Percentiles rank a stretch among this genome's conserved stretches.
Evolutionary conservation across 192 early-diverging fungal genomes (phyloP).

Genomic region (Backusella psychrophila): DNA sequence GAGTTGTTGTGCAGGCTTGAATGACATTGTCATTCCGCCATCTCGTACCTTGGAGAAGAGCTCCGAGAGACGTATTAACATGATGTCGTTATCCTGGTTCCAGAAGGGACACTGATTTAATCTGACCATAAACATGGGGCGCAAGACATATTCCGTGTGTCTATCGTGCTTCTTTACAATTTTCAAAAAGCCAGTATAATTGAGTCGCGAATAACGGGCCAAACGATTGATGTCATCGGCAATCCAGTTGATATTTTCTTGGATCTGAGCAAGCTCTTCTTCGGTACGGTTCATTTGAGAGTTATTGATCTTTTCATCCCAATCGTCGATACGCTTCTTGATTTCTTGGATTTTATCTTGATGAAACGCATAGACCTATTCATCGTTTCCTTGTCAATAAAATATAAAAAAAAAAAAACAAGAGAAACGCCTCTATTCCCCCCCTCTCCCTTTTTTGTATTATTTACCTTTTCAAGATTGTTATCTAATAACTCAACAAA

Average conservation of each 20-base stretch:
- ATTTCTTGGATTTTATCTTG: slow-evolving; percentile 74
- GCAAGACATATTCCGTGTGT: slow-evolving; percentile 74
- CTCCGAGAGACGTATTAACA: slow-evolving; percentile 82
- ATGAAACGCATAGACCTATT: slow-evolving; percentile 68
- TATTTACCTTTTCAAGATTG: slow-evolving; percentile 82
- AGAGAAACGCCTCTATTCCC: neutral
- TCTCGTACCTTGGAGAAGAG: slow-evolving; percentile 71
- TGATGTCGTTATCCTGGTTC: slow-evolving; percentile 81
- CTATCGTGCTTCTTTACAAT: slow-evolving; percentile 99
- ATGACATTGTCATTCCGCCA: slow-evolving; percentile 39
- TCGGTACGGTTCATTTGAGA: slow-evolving; percentile 47
- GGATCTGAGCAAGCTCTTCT: slow-evolving; percentile 45
- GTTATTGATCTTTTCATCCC: slow-evolving; percentile 50
- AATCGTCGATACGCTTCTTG: slow-evolving; percentile 64
- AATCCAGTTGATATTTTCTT: slow-evolving; percentile 67
- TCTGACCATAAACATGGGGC: slow-evolving; percentile 76
- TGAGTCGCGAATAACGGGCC: slow-evolving; percentile 72
- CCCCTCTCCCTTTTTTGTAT: neutral
- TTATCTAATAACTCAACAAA: slow-evolving; percentile 89
- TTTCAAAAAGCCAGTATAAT: slow-evolving; percentile 85
- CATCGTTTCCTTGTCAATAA: neutral
- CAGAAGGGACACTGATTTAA: slow-evolving; percentile 84
- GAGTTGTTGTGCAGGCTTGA: slow-evolving; percentile 11
- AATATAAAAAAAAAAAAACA: neutral
- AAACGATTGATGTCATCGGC: slow-evolving; percentile 78